Evolutionary conservation across 1,284 basidiomycete genomes (phyloP), one percentile per base, ranked within the genome.

Genomic region (Boletus calvinii): DNA sequence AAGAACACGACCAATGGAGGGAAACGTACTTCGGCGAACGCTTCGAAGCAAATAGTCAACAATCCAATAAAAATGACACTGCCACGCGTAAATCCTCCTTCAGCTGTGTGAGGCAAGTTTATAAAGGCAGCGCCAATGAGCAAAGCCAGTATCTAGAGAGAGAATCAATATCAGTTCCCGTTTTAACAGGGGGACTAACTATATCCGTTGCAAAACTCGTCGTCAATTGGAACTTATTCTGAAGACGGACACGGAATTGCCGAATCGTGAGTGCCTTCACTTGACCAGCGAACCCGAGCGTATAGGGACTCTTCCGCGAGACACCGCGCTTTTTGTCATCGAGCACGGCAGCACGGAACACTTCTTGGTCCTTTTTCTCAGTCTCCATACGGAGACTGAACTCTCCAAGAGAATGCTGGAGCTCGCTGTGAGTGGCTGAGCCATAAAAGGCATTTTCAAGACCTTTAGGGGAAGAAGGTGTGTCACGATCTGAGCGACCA

Each of bases 21-120:
- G 57, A 61, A 53, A 61, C 67, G 15, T 63, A 84, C 76, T 72
- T 91, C 88, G 51, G 83, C 81, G 68, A 93, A 93, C 1, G 89
- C 88, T 64, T 87, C 86, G 52, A 93, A 74, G 62, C 82, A 83
- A 50, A 84, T 87, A 26, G 87, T 87, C 29, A 94, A 71, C 54
- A 94, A 72, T 45, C 84, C 84, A 46, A 75, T 67, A 70, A 94
- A 94, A 50, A 95, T 83, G 39, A 92, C 83, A 71, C 90, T 84
- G 29, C 92, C 93, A 57, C 92, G 83, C 18, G 92, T 93, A 72
- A 96, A 96, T 0, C 87, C 90, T 35, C 92, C 92, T 34, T 80
- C 79, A 8, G 92, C 83, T 0, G 87, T 86, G 15, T 77, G 61
- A 3, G 90, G 88, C 30, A 90, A 78, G 50, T 89, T 81, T 62